Percentiles rank a stretch among this genome's conserved stretches.
Conservation (phyloP, 1,139 yeast genomes). For the Scheffersomyces insectosa region DNA sequence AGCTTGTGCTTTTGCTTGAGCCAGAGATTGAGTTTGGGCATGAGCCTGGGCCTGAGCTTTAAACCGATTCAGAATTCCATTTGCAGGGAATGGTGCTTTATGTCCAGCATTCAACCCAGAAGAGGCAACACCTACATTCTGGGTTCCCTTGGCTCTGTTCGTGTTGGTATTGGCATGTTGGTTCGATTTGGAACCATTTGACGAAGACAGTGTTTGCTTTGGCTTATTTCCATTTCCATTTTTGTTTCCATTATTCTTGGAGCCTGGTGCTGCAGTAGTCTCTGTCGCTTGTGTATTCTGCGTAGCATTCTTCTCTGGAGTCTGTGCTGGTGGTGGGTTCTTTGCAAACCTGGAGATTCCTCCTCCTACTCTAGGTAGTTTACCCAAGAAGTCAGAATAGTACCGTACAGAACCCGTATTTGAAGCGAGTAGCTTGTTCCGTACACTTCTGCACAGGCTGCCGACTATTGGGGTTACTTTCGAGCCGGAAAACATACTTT, state of each 20-base stretch:
- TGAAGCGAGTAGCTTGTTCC: too few relatives aligned
- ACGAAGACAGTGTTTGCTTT: too few relatives aligned
- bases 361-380: conserved; percentile 28
- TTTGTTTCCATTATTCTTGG: too few relatives aligned
- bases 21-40: not conserved
- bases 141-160: conserved; percentile 1
- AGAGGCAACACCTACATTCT: too few relatives aligned
- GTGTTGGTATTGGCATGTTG: not conserved
- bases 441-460: too few relatives aligned
- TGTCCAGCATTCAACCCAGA: not conserved
- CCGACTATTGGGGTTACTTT: too few relatives aligned
- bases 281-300: too few relatives aligned
- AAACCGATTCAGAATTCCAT: not conserved
- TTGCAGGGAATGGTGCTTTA: not conserved
- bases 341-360: conserved; percentile 22
- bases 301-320: too few relatives aligned
- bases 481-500: too few relatives aligned
- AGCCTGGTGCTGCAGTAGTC: too few relatives aligned
- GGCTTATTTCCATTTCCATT: too few relatives aligned
- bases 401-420: not conserved
- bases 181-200: too few relatives aligned
- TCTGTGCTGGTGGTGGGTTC: conserved; percentile 1
- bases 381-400: conserved; percentile 24
- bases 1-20: not conserved
- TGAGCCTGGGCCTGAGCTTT: not conserved